Conservation (phyloP, 2,329 filamentous ascomycete genomes). For the Colletotrichum aenigma region DNA sequence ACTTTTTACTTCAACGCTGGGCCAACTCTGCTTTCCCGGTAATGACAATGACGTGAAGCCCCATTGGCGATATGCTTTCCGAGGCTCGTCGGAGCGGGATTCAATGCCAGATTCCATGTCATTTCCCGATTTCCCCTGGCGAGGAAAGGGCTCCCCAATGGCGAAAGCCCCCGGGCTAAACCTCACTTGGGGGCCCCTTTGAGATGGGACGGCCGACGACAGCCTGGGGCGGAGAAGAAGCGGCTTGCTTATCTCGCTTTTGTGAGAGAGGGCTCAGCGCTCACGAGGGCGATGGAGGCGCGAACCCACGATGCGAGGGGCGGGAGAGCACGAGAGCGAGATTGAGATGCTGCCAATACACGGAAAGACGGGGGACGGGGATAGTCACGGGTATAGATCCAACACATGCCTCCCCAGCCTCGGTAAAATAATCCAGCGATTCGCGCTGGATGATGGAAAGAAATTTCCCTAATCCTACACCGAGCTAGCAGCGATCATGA, state of each 20-base stretch:
- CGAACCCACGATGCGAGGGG: neutral
- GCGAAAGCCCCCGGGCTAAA: neutral
- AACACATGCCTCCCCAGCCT: slow-evolving; percentile 2
- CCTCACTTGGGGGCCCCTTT: neutral
- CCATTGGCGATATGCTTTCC: neutral
- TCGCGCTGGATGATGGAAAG: neutral
- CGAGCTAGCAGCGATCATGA: neutral
- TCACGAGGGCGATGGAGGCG: neutral
- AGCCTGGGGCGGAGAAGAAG: neutral
- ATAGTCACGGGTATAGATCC: neutral
- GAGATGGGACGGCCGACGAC: neutral
- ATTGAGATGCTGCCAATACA: neutral
- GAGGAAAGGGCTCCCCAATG: neutral
- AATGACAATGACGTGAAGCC: slow-evolving; percentile 7
- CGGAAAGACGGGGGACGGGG: neutral
- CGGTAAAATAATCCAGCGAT: slow-evolving; percentile 3
- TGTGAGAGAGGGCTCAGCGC: neutral
- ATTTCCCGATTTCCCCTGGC: neutral
- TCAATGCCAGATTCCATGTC: neutral
- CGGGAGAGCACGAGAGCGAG: neutral
- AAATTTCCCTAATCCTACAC: neutral
- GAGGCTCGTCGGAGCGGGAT: neutral
- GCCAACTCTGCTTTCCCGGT: neutral
- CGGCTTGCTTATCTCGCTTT: neutral
- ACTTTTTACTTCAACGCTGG: neutral